Evolutionary conservation across 2,329 filamentous ascomycete genomes (phyloP).

Genomic region (Orbilia blumenaviensis): DNA sequence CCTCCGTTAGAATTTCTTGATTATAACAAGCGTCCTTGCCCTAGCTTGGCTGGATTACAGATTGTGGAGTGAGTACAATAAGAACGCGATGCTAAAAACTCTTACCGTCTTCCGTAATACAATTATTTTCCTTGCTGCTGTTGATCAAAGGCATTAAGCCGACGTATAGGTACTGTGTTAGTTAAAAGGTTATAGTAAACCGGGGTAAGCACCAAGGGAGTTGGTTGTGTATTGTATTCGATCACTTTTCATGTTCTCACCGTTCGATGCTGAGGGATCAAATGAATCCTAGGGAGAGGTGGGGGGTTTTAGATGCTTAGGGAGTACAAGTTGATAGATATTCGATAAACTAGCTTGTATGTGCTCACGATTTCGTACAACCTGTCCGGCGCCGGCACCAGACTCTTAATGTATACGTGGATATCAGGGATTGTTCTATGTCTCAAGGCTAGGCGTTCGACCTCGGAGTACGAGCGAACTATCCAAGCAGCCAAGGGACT

Average conservation of each 20-base stretch:
- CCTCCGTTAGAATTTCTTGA: background rate
- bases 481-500: constrained; percentile 15
- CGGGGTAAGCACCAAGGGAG: too few relatives aligned
- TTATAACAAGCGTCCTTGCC: background rate
- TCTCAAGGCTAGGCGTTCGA: constrained; percentile 62
- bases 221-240: too few relatives aligned
- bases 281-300: too few relatives aligned
- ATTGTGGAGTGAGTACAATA: background rate
- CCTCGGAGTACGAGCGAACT: constrained; percentile 61
- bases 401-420: background rate
- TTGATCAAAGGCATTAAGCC: background rate
- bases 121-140: background rate
- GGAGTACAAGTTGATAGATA: background rate
- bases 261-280: too few relatives aligned
- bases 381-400: background rate
- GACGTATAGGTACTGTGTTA: too few relatives aligned
- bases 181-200: background rate
- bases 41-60: background rate
- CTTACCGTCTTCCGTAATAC: background rate
- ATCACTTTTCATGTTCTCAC: too few relatives aligned
- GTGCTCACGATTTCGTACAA: background rate
- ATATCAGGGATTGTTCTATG: constrained; percentile 64
- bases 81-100: background rate
- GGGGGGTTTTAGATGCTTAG: background rate
- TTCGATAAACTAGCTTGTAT: background rate